Base-by-base conservation (phyloP, 2,329 filamentous ascomycete genomes). In the Raffaelea ambrosiae region DNA sequence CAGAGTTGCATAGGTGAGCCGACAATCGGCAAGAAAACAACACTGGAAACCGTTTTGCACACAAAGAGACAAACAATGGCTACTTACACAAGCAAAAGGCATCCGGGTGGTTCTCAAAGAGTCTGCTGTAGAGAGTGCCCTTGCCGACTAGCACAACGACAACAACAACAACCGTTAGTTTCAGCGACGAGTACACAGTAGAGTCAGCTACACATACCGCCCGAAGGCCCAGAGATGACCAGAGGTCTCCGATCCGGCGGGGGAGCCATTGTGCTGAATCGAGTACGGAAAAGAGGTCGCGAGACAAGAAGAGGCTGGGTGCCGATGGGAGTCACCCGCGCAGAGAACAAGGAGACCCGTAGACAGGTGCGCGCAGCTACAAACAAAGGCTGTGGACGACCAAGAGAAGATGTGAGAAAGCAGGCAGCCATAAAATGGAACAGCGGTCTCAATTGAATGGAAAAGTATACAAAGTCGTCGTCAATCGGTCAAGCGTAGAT, bases 201-300 rank as follows among this genome's bases (percentile, higher is more conserved):
- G 8, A 40, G 14, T 13, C 9, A 13, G 20, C 31, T 11, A 14
- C 10, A 44, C 40, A 4, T 23, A 55, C 53, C 53, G 62, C 87
- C 87, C 11, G 80, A 85, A 52, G 87, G 87, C 48, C 87, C 87
- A 43, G 82, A 88, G 65, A 93, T 84, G 58, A 93, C 81, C 59
- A 91, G 73, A 14, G 85, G 86, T 29, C 79, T 76, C 55, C 67
- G 66, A 59, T 79, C 73, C 47, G 67, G 53, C n/a, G 72, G 68
- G 22, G 57, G 55, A 33, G 57, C 59, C 54, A 54, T 51, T 29
- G 33, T 51, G 47, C n/a, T n/a, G 26, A 29, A 13, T 7, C 26
- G 26, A 29, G 13, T 29, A 13, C n/a, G n/a, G n/a, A n/a, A n/a
- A n/a, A n/a, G n/a, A n/a, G n/a, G n/a, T n/a, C n/a, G 26, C 7